Evolutionary conservation across 148 eudicot genomes (phyloP), one percentile per base, ranked within the genome.

Genomic region (Pouteria glomerata): DNA sequence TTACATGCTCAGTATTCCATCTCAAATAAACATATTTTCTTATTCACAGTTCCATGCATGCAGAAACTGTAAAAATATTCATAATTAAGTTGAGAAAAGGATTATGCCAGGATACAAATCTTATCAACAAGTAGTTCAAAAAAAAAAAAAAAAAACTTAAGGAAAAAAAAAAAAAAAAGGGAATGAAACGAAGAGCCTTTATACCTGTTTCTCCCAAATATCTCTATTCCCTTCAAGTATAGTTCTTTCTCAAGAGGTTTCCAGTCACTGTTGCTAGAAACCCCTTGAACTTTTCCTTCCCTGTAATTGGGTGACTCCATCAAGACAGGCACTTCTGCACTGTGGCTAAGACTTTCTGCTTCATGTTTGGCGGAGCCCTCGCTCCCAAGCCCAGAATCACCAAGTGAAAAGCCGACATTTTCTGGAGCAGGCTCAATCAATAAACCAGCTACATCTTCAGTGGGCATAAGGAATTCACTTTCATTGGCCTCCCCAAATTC

Each of bases 191-290:
- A n/a, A n/a, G n/a, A n/a, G n/a, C n/a, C n/a, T n/a, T n/a, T n/a
- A n/a, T 83, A 89, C 98, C 98, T 95, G 82, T 89, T 89, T 86
- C 83, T 89, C 34, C 98, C 98, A 80, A 91, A 95, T 34, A 95
- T 91, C 75, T 95, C 93, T 57, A 91, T 45, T 53, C 98, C 98
- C 83, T 95, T 91, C 73, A 77, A 18, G 77, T 80, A 88, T 57
- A 95, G 76, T 61, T 91, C 97, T 83, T 86, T 91, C 80, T 95
- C 98, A 55, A 95, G 77, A 69, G 90, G 86, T 81, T 84, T 85
- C 98, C 98, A 94, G 33, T 81, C 82, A 47, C 69, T 77, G 63
- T 59, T 68, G 66, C 77, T 58, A 16, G 62, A 58, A 61, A 80
- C 41, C 18, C 33, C 79, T 70, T 66, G 71, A 8, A 31, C 51